Percentiles rank a stretch among this genome's conserved stretches.
Conservation (phyloP, 371 early-diverging fungal species). For the Mucor circinelloides region DNA sequence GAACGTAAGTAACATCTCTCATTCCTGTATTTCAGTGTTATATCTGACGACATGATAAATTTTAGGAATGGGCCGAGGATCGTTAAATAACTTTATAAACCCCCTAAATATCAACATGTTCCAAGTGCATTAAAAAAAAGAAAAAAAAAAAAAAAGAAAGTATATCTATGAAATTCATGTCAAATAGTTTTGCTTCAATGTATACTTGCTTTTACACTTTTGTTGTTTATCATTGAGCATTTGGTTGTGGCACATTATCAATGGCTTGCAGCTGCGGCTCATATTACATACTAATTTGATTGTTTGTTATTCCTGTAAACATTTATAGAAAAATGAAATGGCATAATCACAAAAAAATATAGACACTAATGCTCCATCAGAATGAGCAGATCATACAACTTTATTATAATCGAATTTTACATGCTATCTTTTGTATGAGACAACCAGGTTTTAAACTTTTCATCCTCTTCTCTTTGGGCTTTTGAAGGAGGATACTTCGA, state of each 20-base stretch:
- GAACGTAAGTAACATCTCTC: constrained; percentile 59
- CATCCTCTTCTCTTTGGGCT: constrained; percentile 37
- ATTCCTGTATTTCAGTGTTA: neutral
- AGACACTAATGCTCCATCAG: neutral
- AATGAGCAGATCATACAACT: neutral
- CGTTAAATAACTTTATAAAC: constrained; percentile 53
- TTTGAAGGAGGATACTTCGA: constrained; percentile 48
- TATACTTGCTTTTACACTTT: too few species aligned
- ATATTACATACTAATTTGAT: neutral
- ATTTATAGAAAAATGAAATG: too few species aligned
- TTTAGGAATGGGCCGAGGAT: constrained; percentile 79
- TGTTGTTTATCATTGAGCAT: too few species aligned
- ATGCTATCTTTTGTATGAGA: constrained; percentile 26
- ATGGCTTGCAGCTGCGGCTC: too few species aligned
- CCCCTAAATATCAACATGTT: neutral
- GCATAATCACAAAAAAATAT: too few species aligned
- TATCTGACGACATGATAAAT: neutral
- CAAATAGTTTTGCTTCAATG: too few species aligned
- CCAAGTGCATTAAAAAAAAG: neutral
- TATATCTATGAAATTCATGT: neutral
- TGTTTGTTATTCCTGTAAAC: neutral
- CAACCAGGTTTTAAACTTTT: constrained; percentile 41
- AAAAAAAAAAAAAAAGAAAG: neutral
- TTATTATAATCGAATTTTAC: constrained; percentile 7
- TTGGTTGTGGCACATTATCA: too few species aligned